Base-by-base conservation (phyloP, 2,329 filamentous ascomycete genomes). In the Ophiostoma piceae region DNA sequence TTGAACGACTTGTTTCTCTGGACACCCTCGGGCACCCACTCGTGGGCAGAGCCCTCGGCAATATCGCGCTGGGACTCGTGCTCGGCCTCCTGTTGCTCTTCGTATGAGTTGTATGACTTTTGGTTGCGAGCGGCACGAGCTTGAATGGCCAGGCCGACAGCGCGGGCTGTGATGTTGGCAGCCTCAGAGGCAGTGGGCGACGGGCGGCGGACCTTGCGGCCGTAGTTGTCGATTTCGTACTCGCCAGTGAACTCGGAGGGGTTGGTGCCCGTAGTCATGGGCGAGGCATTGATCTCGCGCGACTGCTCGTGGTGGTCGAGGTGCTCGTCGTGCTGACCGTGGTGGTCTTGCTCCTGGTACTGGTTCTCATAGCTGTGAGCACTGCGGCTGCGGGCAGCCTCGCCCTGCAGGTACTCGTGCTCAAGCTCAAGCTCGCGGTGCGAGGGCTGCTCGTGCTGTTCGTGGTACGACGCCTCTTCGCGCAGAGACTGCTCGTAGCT, bases 1-100 rank as follows among this genome's bases (percentile, higher is more conserved):
- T 89, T 89, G 79, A 90, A 90, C 0, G 87, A 90, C 75, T 84
- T 85, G 75, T 89, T 87, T 71, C 87, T 80, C 68, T 82, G 81
- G 12, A 88, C 84, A 19, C 86, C 86, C 9, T 80, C 84, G 4
- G 80, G 79, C 57, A 80, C 75, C 69, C 79, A 83, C n/a, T 80
- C 78, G 9, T 66, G 35, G 8, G 64, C 41, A 29, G 43, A 2
- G 22, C 39, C 9, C 22, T 62, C n/a, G 19, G 8, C 8, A n/a
- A 51, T 16, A 37, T 69, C 22, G 51, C 64, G 22, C 68, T 67
- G 39, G 47, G 57, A 62, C 60, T 54, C n/a, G 32, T 62, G 66
- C 12, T 37, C 65, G 3, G 37, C 19, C 26, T 79, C 78, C 3
- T 75, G 39, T 2, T 75, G 39, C 3, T 62, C 68, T 16, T 68